Conservation (phyloP, 23 red algal genomes). For the Agarophyton chilense region DNA sequence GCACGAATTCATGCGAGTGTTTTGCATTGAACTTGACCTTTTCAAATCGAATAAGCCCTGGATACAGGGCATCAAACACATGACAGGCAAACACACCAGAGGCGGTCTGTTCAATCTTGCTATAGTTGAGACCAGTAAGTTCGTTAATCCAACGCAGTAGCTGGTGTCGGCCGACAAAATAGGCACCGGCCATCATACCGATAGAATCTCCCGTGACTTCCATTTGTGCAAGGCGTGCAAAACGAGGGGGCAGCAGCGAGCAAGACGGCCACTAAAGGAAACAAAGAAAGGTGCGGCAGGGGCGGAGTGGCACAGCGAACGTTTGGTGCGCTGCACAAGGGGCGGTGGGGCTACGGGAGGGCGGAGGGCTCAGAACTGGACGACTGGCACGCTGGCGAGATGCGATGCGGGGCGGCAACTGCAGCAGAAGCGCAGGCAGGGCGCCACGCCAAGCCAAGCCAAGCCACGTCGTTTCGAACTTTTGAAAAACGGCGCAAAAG, state of each 20-base stretch:
- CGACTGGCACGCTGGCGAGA: no score
- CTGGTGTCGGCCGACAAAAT: constrained; percentile 78
- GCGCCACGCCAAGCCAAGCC: no score
- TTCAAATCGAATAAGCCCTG: constrained; percentile 74
- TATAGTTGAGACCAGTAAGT: constrained; percentile 78
- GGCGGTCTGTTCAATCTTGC: constrained; percentile 89
- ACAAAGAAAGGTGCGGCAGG: background rate
- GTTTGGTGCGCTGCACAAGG: background rate
- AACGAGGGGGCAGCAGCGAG: background rate
- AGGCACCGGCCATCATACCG: constrained; percentile 90
- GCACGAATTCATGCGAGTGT: constrained; percentile 77
- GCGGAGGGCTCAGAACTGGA: no score
- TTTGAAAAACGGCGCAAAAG: constrained; percentile 1
- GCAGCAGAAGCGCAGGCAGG: no score
- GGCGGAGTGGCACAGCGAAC: background rate
- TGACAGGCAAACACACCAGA: constrained; percentile 83
- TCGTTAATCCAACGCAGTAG: constrained; percentile 94
- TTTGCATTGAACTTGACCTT: constrained; percentile 91
- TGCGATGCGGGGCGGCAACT: no score
- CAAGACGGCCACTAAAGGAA: background rate
- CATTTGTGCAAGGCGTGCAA: no score
- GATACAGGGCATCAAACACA: constrained; percentile 89
- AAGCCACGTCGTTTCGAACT: background rate
- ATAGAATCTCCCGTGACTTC: constrained; percentile 58
- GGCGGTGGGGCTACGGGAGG: background rate